Percentiles rank a stretch among this genome's conserved stretches.
Evolutionary conservation across 148 eudicot species (phyloP).

Genomic region (Selenicereus undatus): DNA sequence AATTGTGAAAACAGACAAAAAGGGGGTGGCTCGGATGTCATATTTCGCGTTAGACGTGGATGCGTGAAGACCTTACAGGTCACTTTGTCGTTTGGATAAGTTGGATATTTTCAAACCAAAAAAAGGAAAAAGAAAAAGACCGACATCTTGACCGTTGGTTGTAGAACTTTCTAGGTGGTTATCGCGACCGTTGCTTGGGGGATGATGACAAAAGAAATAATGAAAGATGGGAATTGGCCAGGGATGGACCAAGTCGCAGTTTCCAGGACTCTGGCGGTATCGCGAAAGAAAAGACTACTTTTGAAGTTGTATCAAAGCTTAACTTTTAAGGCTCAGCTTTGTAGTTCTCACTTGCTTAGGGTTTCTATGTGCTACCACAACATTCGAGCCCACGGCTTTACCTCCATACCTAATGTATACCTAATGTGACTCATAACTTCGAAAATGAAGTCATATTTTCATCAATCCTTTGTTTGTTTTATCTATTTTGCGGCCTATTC

Average conservation of each 20-base stretch:
- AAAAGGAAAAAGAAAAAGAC: neutral
- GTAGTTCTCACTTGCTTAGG: too few species aligned
- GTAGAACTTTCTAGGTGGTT: neutral
- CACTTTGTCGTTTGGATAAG: neutral
- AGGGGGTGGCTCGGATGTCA: neutral
- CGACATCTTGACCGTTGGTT: neutral
- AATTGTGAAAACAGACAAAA: neutral
- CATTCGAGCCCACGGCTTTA: too few species aligned
- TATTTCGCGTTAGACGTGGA: conserved; percentile 2
- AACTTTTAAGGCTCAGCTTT: too few species aligned
- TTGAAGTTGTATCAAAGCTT: too few species aligned
- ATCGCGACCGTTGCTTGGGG: neutral
- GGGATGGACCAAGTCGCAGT: neutral
- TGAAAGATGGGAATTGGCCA: neutral
- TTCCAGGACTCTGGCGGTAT: neutral
- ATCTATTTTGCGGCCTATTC: too few species aligned
- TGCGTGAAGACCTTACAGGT: neutral
- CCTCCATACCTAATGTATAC: too few species aligned
- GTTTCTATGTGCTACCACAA: too few species aligned
- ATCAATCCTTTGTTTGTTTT: too few species aligned
- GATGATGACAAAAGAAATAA: neutral
- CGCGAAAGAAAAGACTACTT: too few species aligned
- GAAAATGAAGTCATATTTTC: too few species aligned
- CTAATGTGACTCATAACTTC: too few species aligned
- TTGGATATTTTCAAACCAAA: neutral